Conservation (phyloP, 2,329 filamentous ascomycete genomes). For the Raffaelea ambrosiae region DNA sequence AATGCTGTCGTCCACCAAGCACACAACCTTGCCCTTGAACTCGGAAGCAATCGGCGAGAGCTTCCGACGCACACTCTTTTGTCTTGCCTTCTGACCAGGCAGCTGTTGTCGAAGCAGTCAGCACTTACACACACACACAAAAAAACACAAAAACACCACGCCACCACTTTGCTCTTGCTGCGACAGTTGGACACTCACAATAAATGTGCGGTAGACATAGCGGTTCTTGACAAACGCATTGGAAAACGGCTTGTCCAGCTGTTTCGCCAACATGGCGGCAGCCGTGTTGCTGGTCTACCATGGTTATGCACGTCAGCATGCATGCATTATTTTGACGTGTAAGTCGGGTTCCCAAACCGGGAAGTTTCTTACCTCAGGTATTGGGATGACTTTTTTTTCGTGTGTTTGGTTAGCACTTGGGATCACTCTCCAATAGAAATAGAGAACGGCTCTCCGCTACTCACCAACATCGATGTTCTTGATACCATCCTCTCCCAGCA, state of each 20-base stretch:
- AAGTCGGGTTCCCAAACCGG: too few relatives aligned
- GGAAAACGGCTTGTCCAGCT: slow-evolving; percentile 66
- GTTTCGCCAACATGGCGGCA: slow-evolving; percentile 66
- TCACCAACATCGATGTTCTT: slow-evolving; percentile 61
- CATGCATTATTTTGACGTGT: too few relatives aligned
- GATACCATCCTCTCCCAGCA: slow-evolving; percentile 60
- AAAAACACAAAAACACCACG: too few relatives aligned
- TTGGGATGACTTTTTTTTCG: too few relatives aligned
- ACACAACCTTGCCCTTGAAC: slow-evolving; percentile 70
- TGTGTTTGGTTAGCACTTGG: too few relatives aligned
- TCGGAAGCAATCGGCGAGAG: slow-evolving; percentile 79
- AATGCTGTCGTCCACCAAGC: slow-evolving; percentile 76
- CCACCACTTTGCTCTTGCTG: too few relatives aligned
- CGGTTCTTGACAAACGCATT: slow-evolving; percentile 85
- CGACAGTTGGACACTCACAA: slow-evolving; percentile 27
- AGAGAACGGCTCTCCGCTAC: too few relatives aligned
- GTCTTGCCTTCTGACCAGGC: slow-evolving; percentile 66
- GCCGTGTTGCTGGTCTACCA: slow-evolving; percentile 76
- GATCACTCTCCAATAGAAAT: too few relatives aligned
- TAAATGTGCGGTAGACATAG: slow-evolving; percentile 83
- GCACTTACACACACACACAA: too few relatives aligned
- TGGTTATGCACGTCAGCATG: background rate
- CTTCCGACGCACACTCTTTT: slow-evolving; percentile 85
- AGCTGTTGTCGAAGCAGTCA: slow-evolving; percentile 10
- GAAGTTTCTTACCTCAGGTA: too few relatives aligned